Evolutionary conservation across 257 asterid species (phyloP).

Genomic region (Leptodermis oblonga): DNA sequence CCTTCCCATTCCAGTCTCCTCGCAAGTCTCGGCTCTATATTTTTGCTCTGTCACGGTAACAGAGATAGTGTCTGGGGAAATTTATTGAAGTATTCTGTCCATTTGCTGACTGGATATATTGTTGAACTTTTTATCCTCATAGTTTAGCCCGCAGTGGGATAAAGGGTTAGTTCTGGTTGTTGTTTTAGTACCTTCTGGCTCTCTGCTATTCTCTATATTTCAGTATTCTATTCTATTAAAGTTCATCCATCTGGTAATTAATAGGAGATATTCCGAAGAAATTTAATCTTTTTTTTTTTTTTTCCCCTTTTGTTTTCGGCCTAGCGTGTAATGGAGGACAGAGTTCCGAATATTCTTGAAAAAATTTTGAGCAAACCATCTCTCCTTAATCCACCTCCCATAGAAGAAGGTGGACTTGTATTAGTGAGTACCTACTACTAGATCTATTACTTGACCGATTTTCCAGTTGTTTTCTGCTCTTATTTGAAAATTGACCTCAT

Average conservation of each 20-base stretch:
- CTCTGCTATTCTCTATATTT: neutral
- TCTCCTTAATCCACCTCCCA: slow-evolving; percentile 79
- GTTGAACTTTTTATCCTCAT: slow-evolving; percentile 1
- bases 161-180: neutral
- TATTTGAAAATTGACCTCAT: slow-evolving; percentile 22
- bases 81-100: neutral
- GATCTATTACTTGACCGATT: slow-evolving; percentile 5
- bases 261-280: neutral
- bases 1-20: neutral
- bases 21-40: neutral
- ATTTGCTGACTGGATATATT: neutral
- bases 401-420: slow-evolving; percentile 97
- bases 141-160: neutral
- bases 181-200: neutral
- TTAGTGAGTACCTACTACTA: slow-evolving; percentile 57
- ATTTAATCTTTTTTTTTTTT: neutral
- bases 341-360: slow-evolving; percentile 90
- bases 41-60: neutral
- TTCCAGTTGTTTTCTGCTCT: slow-evolving; percentile 12
- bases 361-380: slow-evolving; percentile 84
- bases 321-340: slow-evolving; percentile 97
- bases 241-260: neutral
- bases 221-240: neutral
- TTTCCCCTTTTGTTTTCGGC: slow-evolving; percentile 27
- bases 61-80: neutral